Evolutionary conservation across 768 basidiomycete genomes (phyloP), one percentile per base, ranked within the genome.

Genomic region (Suillus fuscotomentosus): DNA sequence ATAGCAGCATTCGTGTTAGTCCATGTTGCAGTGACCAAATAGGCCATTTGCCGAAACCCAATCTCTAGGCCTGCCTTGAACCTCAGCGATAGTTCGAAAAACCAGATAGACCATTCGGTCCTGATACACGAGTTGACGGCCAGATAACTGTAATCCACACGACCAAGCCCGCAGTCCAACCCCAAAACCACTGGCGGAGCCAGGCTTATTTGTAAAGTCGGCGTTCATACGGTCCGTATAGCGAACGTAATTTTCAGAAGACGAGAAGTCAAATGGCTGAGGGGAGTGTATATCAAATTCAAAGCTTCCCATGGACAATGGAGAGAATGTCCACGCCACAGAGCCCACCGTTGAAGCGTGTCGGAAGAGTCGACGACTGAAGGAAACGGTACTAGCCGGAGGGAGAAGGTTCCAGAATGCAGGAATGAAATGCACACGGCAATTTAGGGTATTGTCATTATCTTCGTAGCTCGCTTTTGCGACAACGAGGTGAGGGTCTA

Each of bases 51-150:
- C 17, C 69, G 64, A 27, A 87, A 67, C 15, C 86, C 82, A 22
- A 78, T 75, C 69, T 88, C 83, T 43, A 88, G 56, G 9, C 78
- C 79, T 22, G 82, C 72, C 64, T 83, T 86, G 57, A 87, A 67
- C 60, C 83, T 80, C 53, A 85, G 71, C 5, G 86, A 82, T 34
- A 90, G 80, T 70, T 90, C 86, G 11, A 81, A 69, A 41, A 90
- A 78, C 14, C 77, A 78, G 27, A 90, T 61, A 9, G 82, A 83
- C 69, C 82, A 80, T 68, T 88, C 84, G 22, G 78, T 83, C 24
- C 81, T 76, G 47, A 90, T 66, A 65, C 78, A 80, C 0, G 88
- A 84, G 45, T 82, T 65, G 38, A 81, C n/a, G 68, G 13, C 80
- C 80, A 27, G 80, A 78, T 57, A 91, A 80, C 20, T 75, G 70